phyloP scores from a whole-genome alignment of 768 basidiomycete species.

The Multifurca ochricompacta region DNA sequence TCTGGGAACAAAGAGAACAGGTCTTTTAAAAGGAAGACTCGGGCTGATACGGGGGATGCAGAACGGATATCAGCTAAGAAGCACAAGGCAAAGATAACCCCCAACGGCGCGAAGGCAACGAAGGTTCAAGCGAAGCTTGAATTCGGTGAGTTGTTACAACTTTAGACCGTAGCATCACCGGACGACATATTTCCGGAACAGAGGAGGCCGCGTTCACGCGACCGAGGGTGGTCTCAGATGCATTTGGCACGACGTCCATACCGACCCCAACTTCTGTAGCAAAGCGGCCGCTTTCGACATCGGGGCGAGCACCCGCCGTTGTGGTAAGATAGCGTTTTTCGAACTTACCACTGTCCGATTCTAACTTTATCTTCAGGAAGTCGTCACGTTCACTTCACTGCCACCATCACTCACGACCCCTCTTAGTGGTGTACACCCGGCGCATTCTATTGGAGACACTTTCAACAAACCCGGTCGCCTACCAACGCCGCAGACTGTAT shows the following conservation, averaged over 20 bases:
- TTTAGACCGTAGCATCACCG: not conserved
- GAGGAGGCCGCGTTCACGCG: not conserved
- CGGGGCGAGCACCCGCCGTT: not conserved
- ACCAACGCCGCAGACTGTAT: slow-evolving; percentile 5
- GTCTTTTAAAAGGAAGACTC: slow-evolving; percentile 7
- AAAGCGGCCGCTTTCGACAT: not conserved
- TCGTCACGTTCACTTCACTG: not conserved
- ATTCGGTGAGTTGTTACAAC: not conserved
- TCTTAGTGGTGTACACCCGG: not conserved
- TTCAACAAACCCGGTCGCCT: not conserved
- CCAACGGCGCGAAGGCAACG: not conserved
- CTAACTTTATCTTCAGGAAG: not conserved
- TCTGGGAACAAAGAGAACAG: slow-evolving; percentile 3
- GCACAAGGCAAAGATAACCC: not conserved
- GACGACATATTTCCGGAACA: not conserved
- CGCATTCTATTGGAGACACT: not conserved
- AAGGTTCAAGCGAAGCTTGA: not conserved
- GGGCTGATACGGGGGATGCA: not conserved
- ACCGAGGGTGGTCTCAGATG: not conserved
- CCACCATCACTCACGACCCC: not conserved
- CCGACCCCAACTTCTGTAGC: not conserved
- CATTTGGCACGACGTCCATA: slow-evolving; percentile 1
- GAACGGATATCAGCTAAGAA: slow-evolving; percentile 1
- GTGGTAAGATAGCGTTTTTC: not conserved
- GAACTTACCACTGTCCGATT: not conserved